These are phyloP conservation scores for Penicillium parvum DNA, from an alignment of 495 filamentous ascomycete species.

Conservation along the genomic window DNA sequence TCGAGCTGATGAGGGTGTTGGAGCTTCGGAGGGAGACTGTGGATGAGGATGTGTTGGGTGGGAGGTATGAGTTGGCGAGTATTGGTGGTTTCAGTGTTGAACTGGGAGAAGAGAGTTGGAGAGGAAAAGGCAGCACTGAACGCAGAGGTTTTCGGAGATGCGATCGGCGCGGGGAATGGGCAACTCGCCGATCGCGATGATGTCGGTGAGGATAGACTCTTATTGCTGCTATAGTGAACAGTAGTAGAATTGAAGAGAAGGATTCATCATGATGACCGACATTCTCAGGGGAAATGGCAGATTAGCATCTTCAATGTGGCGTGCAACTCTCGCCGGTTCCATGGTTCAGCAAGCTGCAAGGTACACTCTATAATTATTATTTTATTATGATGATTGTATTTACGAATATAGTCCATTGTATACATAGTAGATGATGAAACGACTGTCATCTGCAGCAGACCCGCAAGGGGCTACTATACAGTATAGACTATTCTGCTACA, in stretches of 20 bases:
- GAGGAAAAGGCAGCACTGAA: not conserved
- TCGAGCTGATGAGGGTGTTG: constrained; percentile 7
- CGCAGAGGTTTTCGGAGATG: constrained; percentile 5
- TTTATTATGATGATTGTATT: no score
- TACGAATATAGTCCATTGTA: not conserved
- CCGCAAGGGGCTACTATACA: no score
- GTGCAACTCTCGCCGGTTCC: constrained; percentile 4
- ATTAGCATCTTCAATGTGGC: constrained; percentile 12
- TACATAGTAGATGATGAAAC: not conserved
- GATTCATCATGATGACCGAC: not conserved
- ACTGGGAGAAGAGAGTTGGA: not conserved
- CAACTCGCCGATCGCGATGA: constrained; percentile 16
- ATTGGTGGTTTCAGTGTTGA: no score
- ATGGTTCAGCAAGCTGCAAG: constrained; percentile 16
- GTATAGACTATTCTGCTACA: no score
- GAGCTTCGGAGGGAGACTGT: not conserved
- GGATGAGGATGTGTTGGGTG: not conserved
- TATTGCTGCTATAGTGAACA: no score
- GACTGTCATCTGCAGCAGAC: no score
- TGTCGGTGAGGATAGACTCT: constrained; percentile 10
- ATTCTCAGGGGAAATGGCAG: not conserved
- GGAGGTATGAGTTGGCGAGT: not conserved
- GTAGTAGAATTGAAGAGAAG: not conserved
- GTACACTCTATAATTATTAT: no score
- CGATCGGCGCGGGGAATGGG: constrained; percentile 29